Conservation (phyloP, 2,329 filamentous ascomycete genomes). For the Pyricularia sp. region DNA sequence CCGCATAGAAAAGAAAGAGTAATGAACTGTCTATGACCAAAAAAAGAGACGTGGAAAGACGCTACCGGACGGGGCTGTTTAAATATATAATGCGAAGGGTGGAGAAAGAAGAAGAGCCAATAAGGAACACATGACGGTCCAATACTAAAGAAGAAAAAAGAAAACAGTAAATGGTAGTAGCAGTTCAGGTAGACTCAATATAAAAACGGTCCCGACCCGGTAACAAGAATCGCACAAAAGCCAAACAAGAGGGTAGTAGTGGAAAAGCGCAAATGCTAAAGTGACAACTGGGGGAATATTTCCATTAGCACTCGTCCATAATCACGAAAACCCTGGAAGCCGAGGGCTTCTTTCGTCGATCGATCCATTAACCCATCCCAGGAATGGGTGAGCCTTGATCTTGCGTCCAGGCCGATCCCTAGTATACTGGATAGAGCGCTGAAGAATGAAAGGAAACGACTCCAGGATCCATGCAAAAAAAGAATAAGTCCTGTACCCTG, state of each 20-base stretch:
- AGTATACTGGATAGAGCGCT: not conserved
- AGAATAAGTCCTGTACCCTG: slow-evolving; percentile 1
- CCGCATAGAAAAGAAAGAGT: not conserved
- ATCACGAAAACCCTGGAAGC: not conserved
- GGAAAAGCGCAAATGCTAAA: not conserved
- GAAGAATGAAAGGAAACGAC: not conserved
- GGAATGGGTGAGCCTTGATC: not conserved
- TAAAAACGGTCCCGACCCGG: not conserved
- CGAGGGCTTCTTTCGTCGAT: not conserved
- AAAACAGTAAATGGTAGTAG: not conserved
- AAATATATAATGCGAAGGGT: not conserved
- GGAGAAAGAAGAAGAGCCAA: not conserved
- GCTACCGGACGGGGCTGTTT: not conserved
- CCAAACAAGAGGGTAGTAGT: not conserved
- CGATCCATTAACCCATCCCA: not conserved
- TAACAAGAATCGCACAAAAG: not conserved
- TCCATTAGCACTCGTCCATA: not conserved
- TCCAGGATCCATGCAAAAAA: slow-evolving; percentile 6
- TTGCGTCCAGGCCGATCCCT: not conserved
- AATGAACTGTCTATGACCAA: not conserved
- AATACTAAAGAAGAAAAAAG: not conserved
- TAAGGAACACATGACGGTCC: not conserved
- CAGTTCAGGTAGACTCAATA: not conserved
- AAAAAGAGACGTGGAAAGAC: not conserved
- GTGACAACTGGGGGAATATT: not conserved